Conservation (phyloP, 164 flowering plant genomes). For the Houttuynia cordata region DNA sequence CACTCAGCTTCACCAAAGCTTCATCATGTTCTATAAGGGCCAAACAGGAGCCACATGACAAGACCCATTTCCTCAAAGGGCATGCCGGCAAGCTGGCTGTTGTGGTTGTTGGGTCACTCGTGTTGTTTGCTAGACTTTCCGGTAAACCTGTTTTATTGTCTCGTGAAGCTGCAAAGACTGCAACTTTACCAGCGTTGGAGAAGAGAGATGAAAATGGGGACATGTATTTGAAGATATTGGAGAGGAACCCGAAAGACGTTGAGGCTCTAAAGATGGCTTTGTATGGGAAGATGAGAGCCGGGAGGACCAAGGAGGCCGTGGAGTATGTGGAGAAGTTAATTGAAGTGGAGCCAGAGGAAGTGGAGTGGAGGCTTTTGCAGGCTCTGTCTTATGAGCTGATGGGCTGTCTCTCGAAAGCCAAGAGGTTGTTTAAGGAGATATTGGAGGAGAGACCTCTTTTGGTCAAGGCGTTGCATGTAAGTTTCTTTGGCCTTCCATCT, state of each 20-base stretch:
- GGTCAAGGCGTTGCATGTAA: conserved; percentile 87
- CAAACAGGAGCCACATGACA: neutral
- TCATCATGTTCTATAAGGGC: neutral
- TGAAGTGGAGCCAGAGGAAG: conserved; percentile 54
- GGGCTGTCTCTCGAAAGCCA: conserved; percentile 59
- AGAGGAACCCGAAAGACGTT: conserved; percentile 50
- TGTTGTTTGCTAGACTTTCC: conserved; percentile 33
- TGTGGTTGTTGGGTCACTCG: conserved; percentile 49
- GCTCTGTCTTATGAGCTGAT: conserved; percentile 78
- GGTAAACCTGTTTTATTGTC: conserved; percentile 29
- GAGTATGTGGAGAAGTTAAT: conserved; percentile 69
- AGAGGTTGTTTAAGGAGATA: conserved; percentile 58
- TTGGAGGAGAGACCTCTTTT: conserved; percentile 64
- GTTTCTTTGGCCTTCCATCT: conserved; percentile 11
- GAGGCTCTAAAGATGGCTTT: conserved; percentile 70
- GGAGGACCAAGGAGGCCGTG: conserved; percentile 54
- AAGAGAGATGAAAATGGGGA: conserved; percentile 31
- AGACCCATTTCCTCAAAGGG: conserved; percentile 11
- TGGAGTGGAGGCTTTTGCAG: conserved; percentile 87
- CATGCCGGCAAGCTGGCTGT: conserved; percentile 25
- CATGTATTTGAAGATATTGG: conserved; percentile 51
- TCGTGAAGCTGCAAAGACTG: conserved; percentile 10
- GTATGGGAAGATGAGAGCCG: conserved; percentile 62
- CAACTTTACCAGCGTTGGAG: conserved; percentile 11
- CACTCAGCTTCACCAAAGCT: neutral